These are phyloP conservation scores for Thinopyrum elongatum DNA, from an alignment of 176 grass and related monocot genomes.

Conservation along the genomic window DNA sequence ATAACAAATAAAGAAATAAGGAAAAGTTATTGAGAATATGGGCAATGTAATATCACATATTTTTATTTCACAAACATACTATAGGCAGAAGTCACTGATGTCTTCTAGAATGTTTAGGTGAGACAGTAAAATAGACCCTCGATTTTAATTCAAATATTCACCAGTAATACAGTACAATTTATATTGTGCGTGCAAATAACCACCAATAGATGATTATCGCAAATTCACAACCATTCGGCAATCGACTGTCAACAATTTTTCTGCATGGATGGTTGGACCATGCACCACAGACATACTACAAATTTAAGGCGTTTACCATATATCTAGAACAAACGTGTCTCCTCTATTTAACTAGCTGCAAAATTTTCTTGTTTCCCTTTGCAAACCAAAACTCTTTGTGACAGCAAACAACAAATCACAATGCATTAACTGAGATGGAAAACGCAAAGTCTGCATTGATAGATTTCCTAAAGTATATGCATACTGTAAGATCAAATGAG, in stretches of 20 bases:
- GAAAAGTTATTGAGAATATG: not conserved
- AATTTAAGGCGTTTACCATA: not conserved
- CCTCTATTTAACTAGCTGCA: not conserved
- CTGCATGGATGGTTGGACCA: not conserved
- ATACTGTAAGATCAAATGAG: not conserved
- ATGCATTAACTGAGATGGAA: not conserved
- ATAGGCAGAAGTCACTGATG: constrained; percentile 5
- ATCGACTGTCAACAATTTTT: not conserved
- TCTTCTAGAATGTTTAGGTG: not conserved
- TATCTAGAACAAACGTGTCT: not conserved
- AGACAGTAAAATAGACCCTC: not conserved
- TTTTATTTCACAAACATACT: not conserved
- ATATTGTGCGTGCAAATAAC: not conserved
- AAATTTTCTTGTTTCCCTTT: not conserved
- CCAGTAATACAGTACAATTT: not conserved
- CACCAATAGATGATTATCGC: not conserved
- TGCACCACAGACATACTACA: not conserved
- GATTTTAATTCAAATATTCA: not conserved
- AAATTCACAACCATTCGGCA: not conserved
- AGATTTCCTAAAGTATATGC: not conserved
- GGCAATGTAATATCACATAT: not conserved
- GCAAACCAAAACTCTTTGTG: not conserved
- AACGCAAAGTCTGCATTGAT: not conserved
- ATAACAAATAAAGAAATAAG: not conserved
- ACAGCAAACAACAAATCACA: constrained; percentile 10